These are phyloP conservation scores for Curvularia lunata DNA, from an alignment of 2,329 filamentous ascomycete genomes.

Conservation along the genomic window DNA sequence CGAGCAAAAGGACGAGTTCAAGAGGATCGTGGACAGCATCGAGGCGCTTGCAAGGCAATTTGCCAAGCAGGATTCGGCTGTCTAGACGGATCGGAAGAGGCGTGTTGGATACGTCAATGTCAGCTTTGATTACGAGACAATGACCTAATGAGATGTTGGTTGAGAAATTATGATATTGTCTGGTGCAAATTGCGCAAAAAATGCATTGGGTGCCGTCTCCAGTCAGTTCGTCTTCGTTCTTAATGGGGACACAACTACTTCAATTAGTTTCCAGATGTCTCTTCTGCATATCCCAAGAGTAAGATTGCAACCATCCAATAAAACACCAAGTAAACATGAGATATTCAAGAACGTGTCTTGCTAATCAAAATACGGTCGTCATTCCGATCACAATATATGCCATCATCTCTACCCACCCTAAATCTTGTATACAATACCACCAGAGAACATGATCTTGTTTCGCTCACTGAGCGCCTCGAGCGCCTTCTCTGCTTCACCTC, in stretches of 20 bases:
- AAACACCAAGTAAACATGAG: not conserved
- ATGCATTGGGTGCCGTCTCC: not conserved
- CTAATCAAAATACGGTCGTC: not conserved
- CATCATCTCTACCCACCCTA: conserved; percentile 19
- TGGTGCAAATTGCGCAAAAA: not conserved
- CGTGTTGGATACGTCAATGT: not conserved
- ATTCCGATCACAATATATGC: not conserved
- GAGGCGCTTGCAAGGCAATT: conserved; percentile 51
- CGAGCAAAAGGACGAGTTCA: conserved; percentile 54
- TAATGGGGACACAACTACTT: not conserved
- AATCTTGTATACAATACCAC: conserved; percentile 59
- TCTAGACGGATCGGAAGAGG: conserved; percentile 20
- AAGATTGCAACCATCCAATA: too few species aligned
- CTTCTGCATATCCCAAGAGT: not conserved
- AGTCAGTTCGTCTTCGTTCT: not conserved
- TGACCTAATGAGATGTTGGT: not conserved
- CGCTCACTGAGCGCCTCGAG: conserved; percentile 78
- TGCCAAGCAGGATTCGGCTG: conserved; percentile 50
- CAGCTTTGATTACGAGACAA: not conserved
- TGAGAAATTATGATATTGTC: not conserved
- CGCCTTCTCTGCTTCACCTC: conserved; percentile 76
- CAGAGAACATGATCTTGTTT: conserved; percentile 82
- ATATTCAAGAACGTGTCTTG: not conserved
- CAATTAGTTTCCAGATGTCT: not conserved
- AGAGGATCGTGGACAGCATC: conserved; percentile 52